Percentiles rank a stretch among this genome's conserved stretches.
Conservation (phyloP, 768 basidiomycete genomes). For the Mycena crocata region DNA sequence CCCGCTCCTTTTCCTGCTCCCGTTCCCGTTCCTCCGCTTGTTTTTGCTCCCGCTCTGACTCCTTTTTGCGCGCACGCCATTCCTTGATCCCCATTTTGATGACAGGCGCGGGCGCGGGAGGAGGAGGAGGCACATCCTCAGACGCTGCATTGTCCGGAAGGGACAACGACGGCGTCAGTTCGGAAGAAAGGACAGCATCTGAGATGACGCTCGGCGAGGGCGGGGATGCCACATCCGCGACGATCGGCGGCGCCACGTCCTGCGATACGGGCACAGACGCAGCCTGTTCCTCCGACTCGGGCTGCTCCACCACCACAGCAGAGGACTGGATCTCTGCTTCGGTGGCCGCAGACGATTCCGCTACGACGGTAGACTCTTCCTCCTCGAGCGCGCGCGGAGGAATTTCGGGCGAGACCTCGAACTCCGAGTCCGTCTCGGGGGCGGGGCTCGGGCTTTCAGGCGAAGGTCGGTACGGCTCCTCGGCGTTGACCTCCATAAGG, state of each 20-base stretch:
- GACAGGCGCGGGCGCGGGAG: not conserved
- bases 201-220: too few relatives aligned
- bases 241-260: not conserved
- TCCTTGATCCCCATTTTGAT: conserved; percentile 18
- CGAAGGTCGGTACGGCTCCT: conserved; percentile 26
- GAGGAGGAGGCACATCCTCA: not conserved
- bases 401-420: conserved; percentile 1
- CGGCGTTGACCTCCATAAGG: not conserved
- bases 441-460: conserved; percentile 26
- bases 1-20: not conserved
- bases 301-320: not conserved
- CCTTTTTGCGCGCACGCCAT: conserved; percentile 16
- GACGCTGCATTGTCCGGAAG: too few relatives aligned
- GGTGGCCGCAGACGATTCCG: not conserved
- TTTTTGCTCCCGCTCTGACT: conserved; percentile 2
- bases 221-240: too few relatives aligned
- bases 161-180: too few relatives aligned
- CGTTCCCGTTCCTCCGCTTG: conserved; percentile 10
- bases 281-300: not conserved
- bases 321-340: not conserved
- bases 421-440: conserved; percentile 15
- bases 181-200: too few relatives aligned
- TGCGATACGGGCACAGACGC: not conserved
- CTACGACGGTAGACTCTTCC: not conserved
- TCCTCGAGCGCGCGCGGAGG: not conserved